Conservation (phyloP, 2,329 filamentous ascomycete genomes). For the Neonectria magnoliae region DNA sequence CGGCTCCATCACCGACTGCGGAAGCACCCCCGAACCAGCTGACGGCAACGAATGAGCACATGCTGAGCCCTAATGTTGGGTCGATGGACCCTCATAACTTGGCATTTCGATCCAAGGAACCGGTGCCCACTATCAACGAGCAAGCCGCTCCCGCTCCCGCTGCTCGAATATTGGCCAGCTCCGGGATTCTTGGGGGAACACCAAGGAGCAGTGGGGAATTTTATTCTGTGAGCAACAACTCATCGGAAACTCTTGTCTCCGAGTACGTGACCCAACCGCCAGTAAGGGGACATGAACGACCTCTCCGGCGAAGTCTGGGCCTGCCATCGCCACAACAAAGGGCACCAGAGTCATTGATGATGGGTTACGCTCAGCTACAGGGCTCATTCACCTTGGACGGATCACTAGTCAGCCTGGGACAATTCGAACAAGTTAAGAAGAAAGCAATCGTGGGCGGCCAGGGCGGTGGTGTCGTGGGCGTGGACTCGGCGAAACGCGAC, state of each 20-base stretch:
- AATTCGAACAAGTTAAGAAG: constrained; percentile 95
- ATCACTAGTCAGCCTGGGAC: constrained; percentile 86
- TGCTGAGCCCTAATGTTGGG: constrained; percentile 52
- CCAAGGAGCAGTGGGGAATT: constrained; percentile 94
- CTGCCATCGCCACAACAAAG: constrained; percentile 56
- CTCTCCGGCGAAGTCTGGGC: constrained; percentile 59
- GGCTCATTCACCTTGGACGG: constrained; percentile 93
- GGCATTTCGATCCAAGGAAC: constrained; percentile 54
- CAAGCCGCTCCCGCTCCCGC: constrained; percentile 70
- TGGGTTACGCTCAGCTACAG: constrained; percentile 96
- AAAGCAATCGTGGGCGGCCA: constrained; percentile 91
- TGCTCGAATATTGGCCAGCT: constrained; percentile 78
- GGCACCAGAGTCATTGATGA: constrained; percentile 85
- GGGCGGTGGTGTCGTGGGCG: constrained; percentile 84
- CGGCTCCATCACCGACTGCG: constrained; percentile 54
- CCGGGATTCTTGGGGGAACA: constrained; percentile 77
- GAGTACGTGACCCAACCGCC: constrained; percentile 76
- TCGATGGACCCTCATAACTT: constrained; percentile 49
- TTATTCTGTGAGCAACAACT: constrained; percentile 94
- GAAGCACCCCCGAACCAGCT: constrained; percentile 45
- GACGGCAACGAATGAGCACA: constrained; percentile 49
- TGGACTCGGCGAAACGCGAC: constrained; percentile 78
- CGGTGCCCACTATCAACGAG: constrained; percentile 64
- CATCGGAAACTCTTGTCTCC: constrained; percentile 89
- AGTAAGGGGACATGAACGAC: constrained; percentile 48